Percentiles rank a stretch among this genome's conserved stretches.
phyloP scores from a whole-genome alignment of 768 basidiomycete genomes.

The Boletus pseudo-olivaceus region DNA sequence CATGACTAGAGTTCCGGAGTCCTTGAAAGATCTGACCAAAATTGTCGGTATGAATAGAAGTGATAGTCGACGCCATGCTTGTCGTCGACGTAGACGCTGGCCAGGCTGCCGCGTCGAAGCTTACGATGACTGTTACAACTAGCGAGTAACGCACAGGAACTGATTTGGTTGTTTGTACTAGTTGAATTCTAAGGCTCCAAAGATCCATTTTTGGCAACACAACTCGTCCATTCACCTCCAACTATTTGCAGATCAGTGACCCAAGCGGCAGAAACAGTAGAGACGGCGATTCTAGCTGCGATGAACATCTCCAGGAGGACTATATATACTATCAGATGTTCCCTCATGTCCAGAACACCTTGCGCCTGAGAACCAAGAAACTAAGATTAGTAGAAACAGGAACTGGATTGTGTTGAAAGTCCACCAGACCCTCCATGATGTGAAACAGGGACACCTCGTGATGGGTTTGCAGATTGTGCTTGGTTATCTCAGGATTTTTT shows the following conservation, averaged over 20 bases:
- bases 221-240: no score
- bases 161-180: conserved; percentile 27
- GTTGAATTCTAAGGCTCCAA: conserved; percentile 25
- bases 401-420: background rate
- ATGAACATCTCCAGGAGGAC: background rate
- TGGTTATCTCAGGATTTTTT: background rate
- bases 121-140: conserved; percentile 8
- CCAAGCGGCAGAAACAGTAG: background rate
- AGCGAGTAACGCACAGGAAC: background rate
- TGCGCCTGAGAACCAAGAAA: background rate
- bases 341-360: background rate
- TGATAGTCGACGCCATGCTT: conserved; percentile 60
- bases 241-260: background rate
- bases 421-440: background rate
- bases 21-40: conserved; percentile 65
- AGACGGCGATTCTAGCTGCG: background rate
- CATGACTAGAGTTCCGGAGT: conserved; percentile 60
- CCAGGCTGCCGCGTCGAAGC: conserved; percentile 3
- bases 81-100: conserved; percentile 9
- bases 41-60: conserved; percentile 56
- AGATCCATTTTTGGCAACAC: conserved; percentile 11
- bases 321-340: background rate
- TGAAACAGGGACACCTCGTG: background rate
- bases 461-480: background rate
- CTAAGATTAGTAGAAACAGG: no score